Conservation (phyloP, 1,284 basidiomycete species). For the Sutorius eximius region DNA sequence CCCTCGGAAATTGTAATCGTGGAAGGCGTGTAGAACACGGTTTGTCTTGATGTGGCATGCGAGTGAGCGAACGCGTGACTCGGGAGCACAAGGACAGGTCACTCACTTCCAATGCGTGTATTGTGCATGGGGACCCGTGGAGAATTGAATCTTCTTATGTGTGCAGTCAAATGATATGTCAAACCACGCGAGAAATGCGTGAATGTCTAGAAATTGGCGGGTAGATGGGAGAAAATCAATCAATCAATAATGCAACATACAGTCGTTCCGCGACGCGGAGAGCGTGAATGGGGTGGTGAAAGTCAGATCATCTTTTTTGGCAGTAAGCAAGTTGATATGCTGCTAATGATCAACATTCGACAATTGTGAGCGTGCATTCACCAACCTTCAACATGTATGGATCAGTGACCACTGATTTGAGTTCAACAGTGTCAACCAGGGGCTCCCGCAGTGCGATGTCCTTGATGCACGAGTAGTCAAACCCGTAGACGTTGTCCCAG, state of each 20-base stretch:
- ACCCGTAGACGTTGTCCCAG: constrained; percentile 99
- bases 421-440: constrained; percentile 95
- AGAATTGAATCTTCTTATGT: constrained; percentile 95
- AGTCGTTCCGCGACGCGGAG: constrained; percentile 88
- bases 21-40: constrained; percentile 92
- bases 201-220: constrained; percentile 64
- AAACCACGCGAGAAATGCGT: constrained; percentile 99
- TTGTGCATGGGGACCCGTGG: constrained; percentile 93
- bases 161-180: constrained; percentile 96
- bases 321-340: constrained; percentile 90
- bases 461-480: constrained; percentile 99
- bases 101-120: constrained; percentile 97
- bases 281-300: constrained; percentile 85
- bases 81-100: not conserved
- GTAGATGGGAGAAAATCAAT: constrained; percentile 3
- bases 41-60: constrained; percentile 59
- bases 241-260: constrained; percentile 47
- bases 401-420: constrained; percentile 89
- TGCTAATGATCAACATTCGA: constrained; percentile 32
- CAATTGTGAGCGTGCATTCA: not conserved
- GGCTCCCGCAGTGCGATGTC: constrained; percentile 97
- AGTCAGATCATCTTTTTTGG: constrained; percentile 92
- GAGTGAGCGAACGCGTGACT: not conserved
- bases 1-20: constrained; percentile 67
- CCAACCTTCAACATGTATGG: constrained; percentile 83